Evolutionary conservation across 2,329 filamentous ascomycete species (phyloP).

Genomic region (Pseudocercospora musae): DNA sequence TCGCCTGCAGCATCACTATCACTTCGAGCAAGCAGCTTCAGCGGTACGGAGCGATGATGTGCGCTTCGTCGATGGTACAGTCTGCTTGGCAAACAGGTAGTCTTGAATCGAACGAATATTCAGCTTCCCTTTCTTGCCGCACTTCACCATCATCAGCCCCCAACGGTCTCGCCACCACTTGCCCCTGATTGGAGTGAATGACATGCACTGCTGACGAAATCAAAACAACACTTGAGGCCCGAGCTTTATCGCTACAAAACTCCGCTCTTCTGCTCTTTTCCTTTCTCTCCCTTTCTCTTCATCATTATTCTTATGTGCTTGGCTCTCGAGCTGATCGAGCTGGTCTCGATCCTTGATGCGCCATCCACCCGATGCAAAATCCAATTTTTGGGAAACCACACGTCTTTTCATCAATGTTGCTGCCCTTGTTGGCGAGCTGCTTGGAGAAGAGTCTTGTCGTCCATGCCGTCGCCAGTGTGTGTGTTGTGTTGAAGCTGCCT

Average conservation of each 20-base stretch:
- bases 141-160: background rate
- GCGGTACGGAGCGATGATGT: background rate
- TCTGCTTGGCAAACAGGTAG: background rate
- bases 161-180: background rate
- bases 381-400: background rate
- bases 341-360: background rate
- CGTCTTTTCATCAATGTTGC: background rate
- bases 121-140: background rate
- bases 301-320: background rate
- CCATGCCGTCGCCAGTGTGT: background rate
- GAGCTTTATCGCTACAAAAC: background rate
- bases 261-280: background rate
- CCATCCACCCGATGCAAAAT: background rate
- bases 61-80: background rate
- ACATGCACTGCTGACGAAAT: background rate
- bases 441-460: background rate
- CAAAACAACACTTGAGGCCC: background rate
- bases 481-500: background rate
- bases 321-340: background rate
- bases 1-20: background rate
- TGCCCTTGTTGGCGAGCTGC: background rate
- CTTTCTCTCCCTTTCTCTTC: background rate
- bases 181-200: background rate
- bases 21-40: background rate
- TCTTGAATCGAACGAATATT: background rate